Percentiles rank a stretch among this genome's conserved stretches.
These are phyloP conservation scores for Pistacia integerrima DNA, from an alignment of 345 rosid genomes.

Conservation along the genomic window DNA sequence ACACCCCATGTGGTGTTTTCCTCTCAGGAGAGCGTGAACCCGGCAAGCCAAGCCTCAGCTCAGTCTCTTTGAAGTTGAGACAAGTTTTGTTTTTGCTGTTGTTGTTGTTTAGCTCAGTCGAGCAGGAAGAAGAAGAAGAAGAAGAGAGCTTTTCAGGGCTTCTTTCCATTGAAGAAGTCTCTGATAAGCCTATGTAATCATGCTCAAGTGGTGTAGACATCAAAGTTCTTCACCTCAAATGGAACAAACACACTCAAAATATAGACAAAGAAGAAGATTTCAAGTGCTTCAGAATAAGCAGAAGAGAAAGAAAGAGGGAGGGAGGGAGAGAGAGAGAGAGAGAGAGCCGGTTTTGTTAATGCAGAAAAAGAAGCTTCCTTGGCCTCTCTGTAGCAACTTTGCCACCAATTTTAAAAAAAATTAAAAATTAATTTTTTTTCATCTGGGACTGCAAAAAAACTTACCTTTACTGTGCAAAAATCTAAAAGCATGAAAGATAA, in stretches of 20 bases:
- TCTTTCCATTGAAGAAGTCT: conserved; percentile 45
- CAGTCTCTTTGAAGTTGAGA: conserved; percentile 62
- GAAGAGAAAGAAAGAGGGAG: not conserved
- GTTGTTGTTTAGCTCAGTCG: conserved; percentile 25
- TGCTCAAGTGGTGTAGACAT: conserved; percentile 60
- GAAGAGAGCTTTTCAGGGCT: conserved; percentile 42
- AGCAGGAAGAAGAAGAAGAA: conserved; percentile 33
- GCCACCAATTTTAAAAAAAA: not conserved
- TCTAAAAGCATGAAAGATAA: not conserved
- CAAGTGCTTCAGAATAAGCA: not conserved
- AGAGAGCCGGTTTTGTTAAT: conserved; percentile 32
- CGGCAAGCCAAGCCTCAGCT: conserved; percentile 71
- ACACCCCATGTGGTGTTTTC: conserved; percentile 40
- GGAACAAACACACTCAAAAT: not conserved
- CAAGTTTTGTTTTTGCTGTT: conserved; percentile 15
- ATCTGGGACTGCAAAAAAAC: not conserved
- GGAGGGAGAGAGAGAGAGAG: not conserved
- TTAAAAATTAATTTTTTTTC: not conserved
- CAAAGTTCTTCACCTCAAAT: conserved; percentile 20
- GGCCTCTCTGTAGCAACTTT: conserved; percentile 42
- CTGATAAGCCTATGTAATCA: conserved; percentile 71
- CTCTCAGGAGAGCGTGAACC: conserved; percentile 62
- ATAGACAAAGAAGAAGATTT: not conserved
- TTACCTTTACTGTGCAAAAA: not conserved
- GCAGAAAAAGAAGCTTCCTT: conserved; percentile 51